A percentile compares a stretch with the other conserved stretches of the same genome.
phyloP scores from a whole-genome alignment of 257 asterid species.

The Mentha longifolia region DNA sequence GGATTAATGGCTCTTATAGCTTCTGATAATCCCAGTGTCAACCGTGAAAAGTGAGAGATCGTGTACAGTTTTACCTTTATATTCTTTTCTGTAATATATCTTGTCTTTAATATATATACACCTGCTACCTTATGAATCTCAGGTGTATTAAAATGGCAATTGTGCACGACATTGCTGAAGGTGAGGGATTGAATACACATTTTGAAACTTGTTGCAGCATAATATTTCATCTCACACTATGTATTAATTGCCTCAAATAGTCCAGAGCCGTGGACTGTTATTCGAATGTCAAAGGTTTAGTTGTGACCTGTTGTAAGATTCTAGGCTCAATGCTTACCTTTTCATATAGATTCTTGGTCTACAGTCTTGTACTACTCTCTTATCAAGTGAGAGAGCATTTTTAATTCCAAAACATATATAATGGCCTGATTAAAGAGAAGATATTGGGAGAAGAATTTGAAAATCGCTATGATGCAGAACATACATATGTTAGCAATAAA shows the following conservation, averaged over 20 bases:
- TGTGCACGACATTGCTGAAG: conserved; percentile 98
- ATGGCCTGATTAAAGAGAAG: not conserved
- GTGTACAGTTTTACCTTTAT: not conserved
- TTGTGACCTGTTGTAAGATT: no score
- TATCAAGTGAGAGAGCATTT: not conserved
- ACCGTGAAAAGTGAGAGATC: conserved; percentile 76
- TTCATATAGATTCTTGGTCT: no score
- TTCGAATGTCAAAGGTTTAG: no score
- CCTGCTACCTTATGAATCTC: conserved; percentile 33
- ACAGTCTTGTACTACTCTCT: not conserved
- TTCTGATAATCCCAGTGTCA: conserved; percentile 82
- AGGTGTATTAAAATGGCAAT: conserved; percentile 98
- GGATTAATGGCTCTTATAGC: conserved; percentile 91
- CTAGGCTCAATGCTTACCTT: no score
- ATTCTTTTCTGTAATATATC: not conserved
- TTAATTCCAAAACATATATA: conserved; percentile 3
- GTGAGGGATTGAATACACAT: conserved; percentile 43
- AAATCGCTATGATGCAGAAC: not conserved
- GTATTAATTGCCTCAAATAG: not conserved
- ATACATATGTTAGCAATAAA: not conserved
- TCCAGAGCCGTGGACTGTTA: not conserved
- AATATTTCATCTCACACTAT: not conserved
- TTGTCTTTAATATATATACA: conserved; percentile 2
- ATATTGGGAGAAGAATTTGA: not conserved
- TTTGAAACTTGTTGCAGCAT: not conserved